Evolutionary conservation across 2,329 filamentous ascomycete genomes (phyloP).

Genomic region (Fusarium sp.): DNA sequence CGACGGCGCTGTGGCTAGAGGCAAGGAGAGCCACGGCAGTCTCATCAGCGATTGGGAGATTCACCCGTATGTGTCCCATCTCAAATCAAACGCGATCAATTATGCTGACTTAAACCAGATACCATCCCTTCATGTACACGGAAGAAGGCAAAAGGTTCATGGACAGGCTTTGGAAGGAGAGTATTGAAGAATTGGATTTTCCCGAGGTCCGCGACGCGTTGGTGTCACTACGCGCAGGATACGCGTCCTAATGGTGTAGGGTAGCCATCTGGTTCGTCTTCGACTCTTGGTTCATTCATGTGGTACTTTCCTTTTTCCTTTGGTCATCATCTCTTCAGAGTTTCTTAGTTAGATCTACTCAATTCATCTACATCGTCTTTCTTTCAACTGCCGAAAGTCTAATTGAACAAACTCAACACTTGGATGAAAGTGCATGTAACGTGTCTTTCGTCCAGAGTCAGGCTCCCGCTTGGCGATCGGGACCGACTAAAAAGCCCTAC

Average conservation of each 20-base stretch:
- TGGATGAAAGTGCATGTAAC: neutral
- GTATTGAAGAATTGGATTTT: conserved; percentile 13
- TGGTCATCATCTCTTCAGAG: neutral
- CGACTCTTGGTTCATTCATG: neutral
- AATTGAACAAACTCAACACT: neutral
- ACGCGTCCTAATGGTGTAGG: neutral
- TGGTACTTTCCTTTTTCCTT: neutral
- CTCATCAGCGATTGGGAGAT: conserved; percentile 16
- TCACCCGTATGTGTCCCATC: conserved; percentile 8
- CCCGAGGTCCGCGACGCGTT: neutral
- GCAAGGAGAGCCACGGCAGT: conserved; percentile 21
- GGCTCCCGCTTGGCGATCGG: neutral
- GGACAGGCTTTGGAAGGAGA: conserved; percentile 19
- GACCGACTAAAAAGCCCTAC: neutral
- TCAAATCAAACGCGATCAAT: neutral
- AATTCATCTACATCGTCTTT: neutral
- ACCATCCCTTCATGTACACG: conserved; percentile 9
- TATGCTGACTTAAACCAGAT: neutral
- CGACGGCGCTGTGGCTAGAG: conserved; percentile 7
- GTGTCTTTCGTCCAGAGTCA: neutral
- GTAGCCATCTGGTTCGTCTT: neutral
- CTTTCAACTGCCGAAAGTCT: neutral
- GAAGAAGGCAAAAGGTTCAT: neutral
- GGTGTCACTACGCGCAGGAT: neutral
- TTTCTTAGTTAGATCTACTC: neutral